Base-by-base conservation (phyloP, 306 rosid genomes). In the cucumber (Cucumis sativus) region DNA sequence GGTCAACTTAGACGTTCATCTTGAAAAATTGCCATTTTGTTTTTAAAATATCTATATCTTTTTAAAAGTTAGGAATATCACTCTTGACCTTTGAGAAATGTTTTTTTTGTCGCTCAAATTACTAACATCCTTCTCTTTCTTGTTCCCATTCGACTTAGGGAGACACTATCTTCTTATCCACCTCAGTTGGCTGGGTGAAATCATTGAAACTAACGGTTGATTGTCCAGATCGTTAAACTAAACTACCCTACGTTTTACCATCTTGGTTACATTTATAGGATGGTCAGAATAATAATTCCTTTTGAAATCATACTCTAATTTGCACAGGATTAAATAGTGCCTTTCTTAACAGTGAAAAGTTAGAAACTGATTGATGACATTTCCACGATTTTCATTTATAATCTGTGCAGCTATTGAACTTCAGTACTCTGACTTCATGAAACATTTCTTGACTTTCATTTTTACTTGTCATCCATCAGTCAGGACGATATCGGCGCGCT, bases 401-500 rank as follows among this genome's bases (percentile, higher is more conserved):
- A 37, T 16, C 25, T 17, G 49, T 35, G 71, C 20, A 14, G 20
- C 20, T 62, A 62, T 59, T 5, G 8, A 28, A 62, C 41, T 62
- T 30, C 5, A 6, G 6, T 30, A 62, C 7, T 63, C 43, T 63
- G 68, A 7, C 55, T 11, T 67, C 54, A 40, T 4, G 17, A 40
- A 40, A 40, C 55, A 54, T 21, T 8, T 73, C 16, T 52, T 66
- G 39, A 69, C 73, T 61, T 39, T 78, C 52, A 18, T 25, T 25
- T 40, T 72, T 20, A 51, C 37, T n/a, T 51, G 75, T 41, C 79
- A 30, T 77, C 79, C 79, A 30, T 77, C 79, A 40, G 65, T 85
- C 90, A 92, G 86, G 93, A 88, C 79, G 97, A 94, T 18, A 81
- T 92, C 21, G 78, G 79, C 63, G 93, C 92, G 47, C 88, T 92